phyloP scores from a whole-genome alignment of 2,329 filamentous ascomycete genomes.

The Fusarium sambucinum region DNA sequence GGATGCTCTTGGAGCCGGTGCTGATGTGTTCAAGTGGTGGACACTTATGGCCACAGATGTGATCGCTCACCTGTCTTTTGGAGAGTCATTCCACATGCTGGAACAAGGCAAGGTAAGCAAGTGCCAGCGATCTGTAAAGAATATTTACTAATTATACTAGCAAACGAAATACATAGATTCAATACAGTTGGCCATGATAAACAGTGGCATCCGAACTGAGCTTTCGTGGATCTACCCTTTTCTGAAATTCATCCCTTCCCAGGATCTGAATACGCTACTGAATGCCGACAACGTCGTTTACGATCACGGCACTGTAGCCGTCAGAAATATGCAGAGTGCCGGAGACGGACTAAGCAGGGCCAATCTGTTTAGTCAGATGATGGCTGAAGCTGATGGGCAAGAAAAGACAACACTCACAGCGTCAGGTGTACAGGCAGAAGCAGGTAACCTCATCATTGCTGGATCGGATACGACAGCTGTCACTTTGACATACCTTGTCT shows the following conservation, averaged over 20 bases:
- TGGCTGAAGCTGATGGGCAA: neutral
- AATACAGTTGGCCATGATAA: neutral
- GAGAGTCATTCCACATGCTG: slow-evolving; percentile 30
- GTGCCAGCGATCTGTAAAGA: rapidly evolving
- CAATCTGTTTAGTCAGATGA: slow-evolving; percentile 8
- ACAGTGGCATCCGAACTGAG: neutral
- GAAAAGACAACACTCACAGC: neutral
- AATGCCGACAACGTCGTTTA: slow-evolving; percentile 3
- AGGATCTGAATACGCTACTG: rapidly evolving
- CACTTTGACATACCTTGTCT: slow-evolving; percentile 29
- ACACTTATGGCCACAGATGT: slow-evolving; percentile 31
- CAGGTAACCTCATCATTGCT: slow-evolving; percentile 18
- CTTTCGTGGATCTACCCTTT: neutral
- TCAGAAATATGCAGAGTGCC: slow-evolving; percentile 5
- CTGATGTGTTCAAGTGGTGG: slow-evolving; percentile 38
- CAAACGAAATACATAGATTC: slow-evolving; percentile 14
- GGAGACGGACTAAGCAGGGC: neutral
- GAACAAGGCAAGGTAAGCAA: slow-evolving; percentile 18
- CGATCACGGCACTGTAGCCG: neutral
- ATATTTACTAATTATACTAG: neutral
- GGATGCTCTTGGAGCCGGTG: neutral
- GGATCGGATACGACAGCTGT: slow-evolving; percentile 29
- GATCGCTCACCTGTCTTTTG: slow-evolving; percentile 29
- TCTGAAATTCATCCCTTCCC: rapidly evolving
- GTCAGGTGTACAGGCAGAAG: neutral